Evolutionary conservation across 768 basidiomycete species (phyloP), one percentile per base, ranked within the genome.

Genomic region (Paxillus rubicundulus): DNA sequence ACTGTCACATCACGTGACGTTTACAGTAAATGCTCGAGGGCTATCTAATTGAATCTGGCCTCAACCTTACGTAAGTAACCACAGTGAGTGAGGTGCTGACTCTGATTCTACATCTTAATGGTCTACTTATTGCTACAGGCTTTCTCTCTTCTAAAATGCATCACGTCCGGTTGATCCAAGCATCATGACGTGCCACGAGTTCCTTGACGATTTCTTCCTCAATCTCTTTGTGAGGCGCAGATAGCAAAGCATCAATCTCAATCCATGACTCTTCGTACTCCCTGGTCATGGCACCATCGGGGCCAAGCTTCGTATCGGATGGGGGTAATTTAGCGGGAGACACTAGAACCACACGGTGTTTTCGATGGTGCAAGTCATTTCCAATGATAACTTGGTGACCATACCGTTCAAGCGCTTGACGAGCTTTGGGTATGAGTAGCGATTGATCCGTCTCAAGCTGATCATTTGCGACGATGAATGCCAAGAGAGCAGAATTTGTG

Each of bases 381-480:
- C 92, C 97, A 55, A 99, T 92, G 48, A 99, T 97, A 27, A 97
- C 85, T 66, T 98, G 95, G 67, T 98, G 97, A 1, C 95, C 94
- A 69, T 98, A 99, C 21, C 95, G 83, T 54, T 92, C 86, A 32
- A 98, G 81, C 2, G 97, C 92, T 9, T 79, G 81, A 14, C 85
- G 80, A 0, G 95, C 87, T 75, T 99, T 99, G 28, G 97, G 96
- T 52, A 98, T 79, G 18, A 99, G 79, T 10, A 99, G 75, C 1
- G 73, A 42, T 18, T 73, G 77, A 60, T 99, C 96, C 6, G 97
- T 99, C 77, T 99, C 96, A 45, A 99, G 85, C 95, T 98, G 61
- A 36, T 21, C 9, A 18, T 32, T 21, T 27, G 4, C 45, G 14
- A 21, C 18, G 45, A 21, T 64, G 8, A 64, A 52, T 16, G 33